A percentile compares a stretch with the other conserved stretches of the same genome.
These are phyloP conservation scores for Fusarium agapanthi DNA, from an alignment of 2,329 filamentous ascomycete species.

Conservation along the genomic window DNA sequence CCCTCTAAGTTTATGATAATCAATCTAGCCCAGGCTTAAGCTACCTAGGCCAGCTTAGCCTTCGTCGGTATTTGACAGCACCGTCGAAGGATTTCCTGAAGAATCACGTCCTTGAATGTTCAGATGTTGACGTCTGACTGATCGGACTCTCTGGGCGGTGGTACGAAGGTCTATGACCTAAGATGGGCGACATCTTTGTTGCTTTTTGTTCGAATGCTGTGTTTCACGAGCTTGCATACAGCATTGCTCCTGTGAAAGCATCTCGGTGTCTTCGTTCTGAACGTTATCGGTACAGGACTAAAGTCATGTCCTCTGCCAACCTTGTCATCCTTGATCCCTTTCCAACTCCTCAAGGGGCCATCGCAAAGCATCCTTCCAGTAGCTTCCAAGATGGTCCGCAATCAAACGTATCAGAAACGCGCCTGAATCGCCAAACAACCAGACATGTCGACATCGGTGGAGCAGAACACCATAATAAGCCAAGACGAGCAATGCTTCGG, in stretches of 20 bases:
- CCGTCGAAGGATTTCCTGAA: background rate
- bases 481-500: constrained; percentile 56
- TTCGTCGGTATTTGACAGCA: background rate
- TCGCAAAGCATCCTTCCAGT: constrained; percentile 46
- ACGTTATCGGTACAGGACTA: too few relatives aligned
- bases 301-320: background rate
- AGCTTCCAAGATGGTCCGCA: constrained; percentile 44
- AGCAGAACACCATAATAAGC: constrained; percentile 60
- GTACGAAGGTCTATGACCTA: background rate
- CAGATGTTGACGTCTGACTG: background rate
- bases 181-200: too few relatives aligned
- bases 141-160: background rate
- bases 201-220: background rate
- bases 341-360: constrained; percentile 48
- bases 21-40: background rate
- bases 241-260: background rate
- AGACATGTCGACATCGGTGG: constrained; percentile 51
- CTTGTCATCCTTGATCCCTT: constrained; percentile 38
- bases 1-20: background rate
- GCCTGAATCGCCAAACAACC: constrained; percentile 51
- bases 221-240: background rate
- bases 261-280: background rate
- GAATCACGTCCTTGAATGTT: background rate
- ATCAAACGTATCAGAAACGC: constrained; percentile 45
- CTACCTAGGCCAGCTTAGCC: background rate